Evolutionary conservation across 2,329 filamentous ascomycete species (phyloP), one percentile per base, ranked within the genome.

Genomic region (Pleoardoris graminearum): DNA sequence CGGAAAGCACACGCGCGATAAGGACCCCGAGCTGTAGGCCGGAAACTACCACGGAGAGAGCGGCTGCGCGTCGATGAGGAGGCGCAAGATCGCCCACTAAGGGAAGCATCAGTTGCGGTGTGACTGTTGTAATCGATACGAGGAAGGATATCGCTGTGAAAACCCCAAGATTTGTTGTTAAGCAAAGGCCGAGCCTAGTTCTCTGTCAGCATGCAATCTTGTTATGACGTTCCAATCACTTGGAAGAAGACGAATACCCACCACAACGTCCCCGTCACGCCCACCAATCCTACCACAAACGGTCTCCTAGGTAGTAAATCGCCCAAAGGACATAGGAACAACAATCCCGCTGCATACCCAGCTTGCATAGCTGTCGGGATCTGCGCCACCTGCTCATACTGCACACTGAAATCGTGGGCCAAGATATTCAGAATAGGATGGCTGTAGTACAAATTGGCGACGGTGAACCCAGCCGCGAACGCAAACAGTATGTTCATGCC

Each of bases 391-490:
- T 81, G 78, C 63, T 90, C 88, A 63, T 90, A 87, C 7, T 79
- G 80, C 42, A 93, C 86, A 48, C 80, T 65, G 65, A 94, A 93
- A 14, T 88, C 86, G 8, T 78, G 70, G 0, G 90, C 89, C 35
- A 94, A 79, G 45, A 88, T 83, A 65, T 91, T 90, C 21, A 93
- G 76, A 41, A 93, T 89, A 0, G 90, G 88, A 63, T 92, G 89
- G 53, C 83, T 89, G 72, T 93, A 91, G 74, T 93, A 93, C 3
- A 93, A 76, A 61, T 92, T 92, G 16, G 89, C 89, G 6, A 92
- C 89, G 0, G 87, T 90, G 59, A 90, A 90, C 85, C 3, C 85
- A 81, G 75, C 80, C 0, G 82, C 87, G 63, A 88, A 80, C 1
- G 81, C 86, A 56, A 91, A 90, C 1, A 92, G 73, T 2, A 91